Evolutionary conservation across 225 moss, liverwort and hornwort genomes (phyloP), one percentile per base, ranked within the genome.

Genomic region (Bryum argenteum): DNA sequence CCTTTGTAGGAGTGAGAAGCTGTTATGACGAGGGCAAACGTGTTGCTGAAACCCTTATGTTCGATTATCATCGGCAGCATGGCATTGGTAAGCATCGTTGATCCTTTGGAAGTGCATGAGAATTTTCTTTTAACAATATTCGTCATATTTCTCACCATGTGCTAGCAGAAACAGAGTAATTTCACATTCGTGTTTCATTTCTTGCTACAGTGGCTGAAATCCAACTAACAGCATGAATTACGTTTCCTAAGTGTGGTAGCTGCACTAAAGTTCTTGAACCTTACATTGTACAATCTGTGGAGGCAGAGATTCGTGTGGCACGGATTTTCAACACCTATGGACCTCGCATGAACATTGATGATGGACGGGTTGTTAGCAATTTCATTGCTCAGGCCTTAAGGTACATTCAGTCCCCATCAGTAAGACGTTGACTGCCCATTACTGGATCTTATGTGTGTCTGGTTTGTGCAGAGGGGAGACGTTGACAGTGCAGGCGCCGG

Each of bases 311-410:
- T 63, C 85, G 97, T 61, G 91, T 98, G 55, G 97, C 97, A 53
- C 90, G 97, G 59, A 98, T 98, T 72, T 97, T 94, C 73, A 97
- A 94, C 66, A 97, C 97, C 0, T 97, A 97, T 75, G 97, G 94
- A 62, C 97, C 94, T 71, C 91, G 94, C 60, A 97, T 94, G 94
- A 97, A 94, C 62, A 92, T 97, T n/a, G 97, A 97, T 66, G 97
- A 97, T 74, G 97, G 94, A 18, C 92, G 97, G 53, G 94, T 97
- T 66, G 97, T 97, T 17, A 92, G 92, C 78, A 97, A 97, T 82
- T 94, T 97, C 61, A 97, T 94, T 63, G 94, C 97, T 56, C 94
- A 94, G 75, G 94, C 97, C 38, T 77, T 97, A 60, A 88, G 95
- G 93, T 91, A 73, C 37, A 37, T 64, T 21, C 37, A 19, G 15